A percentile compares a stretch with the other conserved stretches of the same genome.
phyloP scores from a whole-genome alignment of 148 eudicot genomes.

The Silene latifolia region DNA sequence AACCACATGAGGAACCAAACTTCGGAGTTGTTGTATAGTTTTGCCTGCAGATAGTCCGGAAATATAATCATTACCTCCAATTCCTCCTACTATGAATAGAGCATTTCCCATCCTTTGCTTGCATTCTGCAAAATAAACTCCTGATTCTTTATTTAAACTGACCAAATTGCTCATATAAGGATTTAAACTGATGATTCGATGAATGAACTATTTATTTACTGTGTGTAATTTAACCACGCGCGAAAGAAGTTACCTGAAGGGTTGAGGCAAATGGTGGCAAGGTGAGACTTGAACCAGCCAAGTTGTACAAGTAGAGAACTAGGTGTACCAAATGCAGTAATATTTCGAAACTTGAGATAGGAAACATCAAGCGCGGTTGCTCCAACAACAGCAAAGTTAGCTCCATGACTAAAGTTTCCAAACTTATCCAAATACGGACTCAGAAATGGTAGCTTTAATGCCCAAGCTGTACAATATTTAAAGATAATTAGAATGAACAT shows the following conservation, averaged over 20 bases:
- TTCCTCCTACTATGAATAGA: slow-evolving; percentile 40
- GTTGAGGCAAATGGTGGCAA: slow-evolving; percentile 2
- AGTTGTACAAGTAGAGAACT: slow-evolving; percentile 25
- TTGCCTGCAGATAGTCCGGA: slow-evolving; percentile 19
- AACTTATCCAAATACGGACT: slow-evolving; percentile 19
- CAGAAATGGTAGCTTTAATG: slow-evolving; percentile 18
- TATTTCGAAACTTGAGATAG: background rate
- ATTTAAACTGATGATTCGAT: too few species aligned
- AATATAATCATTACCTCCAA: slow-evolving; percentile 47
- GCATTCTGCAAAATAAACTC: slow-evolving; percentile 21
- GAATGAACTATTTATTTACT: too few species aligned
- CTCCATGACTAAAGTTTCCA: slow-evolving; percentile 21
- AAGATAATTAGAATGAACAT: too few species aligned
- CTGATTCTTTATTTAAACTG: too few species aligned
- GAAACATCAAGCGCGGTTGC: slow-evolving; percentile 16
- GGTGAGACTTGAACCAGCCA: slow-evolving; percentile 24
- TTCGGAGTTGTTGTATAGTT: slow-evolving; percentile 7
- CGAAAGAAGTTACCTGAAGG: slow-evolving; percentile 11
- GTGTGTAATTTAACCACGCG: too few species aligned
- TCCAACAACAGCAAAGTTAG: slow-evolving; percentile 27
- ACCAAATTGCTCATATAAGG: too few species aligned
- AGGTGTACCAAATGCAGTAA: background rate
- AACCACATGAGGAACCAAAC: slow-evolving; percentile 27
- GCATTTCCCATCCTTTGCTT: slow-evolving; percentile 24
- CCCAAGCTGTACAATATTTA: slow-evolving; percentile 7